phyloP scores from a whole-genome alignment of 2,329 filamentous ascomycete species.

The Cryphonectria nitschkei region DNA sequence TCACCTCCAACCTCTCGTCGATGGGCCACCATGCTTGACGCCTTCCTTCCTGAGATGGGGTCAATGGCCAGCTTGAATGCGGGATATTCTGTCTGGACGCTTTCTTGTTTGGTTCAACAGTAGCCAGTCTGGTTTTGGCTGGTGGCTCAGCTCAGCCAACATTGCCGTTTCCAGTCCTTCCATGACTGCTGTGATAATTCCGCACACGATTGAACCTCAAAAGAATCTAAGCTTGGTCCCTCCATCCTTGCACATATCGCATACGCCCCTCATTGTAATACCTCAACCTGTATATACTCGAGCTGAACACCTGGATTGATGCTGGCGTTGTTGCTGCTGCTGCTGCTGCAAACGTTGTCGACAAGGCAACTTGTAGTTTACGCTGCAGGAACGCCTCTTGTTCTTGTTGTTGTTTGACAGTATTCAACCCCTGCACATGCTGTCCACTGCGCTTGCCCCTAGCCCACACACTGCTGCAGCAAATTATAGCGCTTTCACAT shows the following conservation, averaged over 20 bases:
- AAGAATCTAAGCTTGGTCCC: background rate
- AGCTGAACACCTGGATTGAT: background rate
- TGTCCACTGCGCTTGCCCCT: background rate
- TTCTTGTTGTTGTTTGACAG: background rate
- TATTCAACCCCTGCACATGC: background rate
- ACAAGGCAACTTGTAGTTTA: background rate
- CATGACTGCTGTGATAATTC: no score
- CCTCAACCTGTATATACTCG: background rate
- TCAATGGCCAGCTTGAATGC: background rate
- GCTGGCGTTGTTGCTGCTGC: background rate
- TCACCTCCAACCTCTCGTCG: background rate
- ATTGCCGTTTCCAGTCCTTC: background rate
- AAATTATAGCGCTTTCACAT: slow-evolving; percentile 1
- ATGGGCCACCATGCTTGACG: background rate
- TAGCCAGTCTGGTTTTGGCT: background rate
- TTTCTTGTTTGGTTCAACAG: background rate
- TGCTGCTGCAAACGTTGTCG: background rate
- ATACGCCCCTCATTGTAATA: background rate
- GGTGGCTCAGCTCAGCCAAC: background rate
- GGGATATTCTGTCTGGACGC: background rate
- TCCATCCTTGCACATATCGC: background rate
- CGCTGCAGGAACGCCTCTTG: background rate
- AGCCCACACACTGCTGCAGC: background rate
- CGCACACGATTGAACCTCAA: background rate
- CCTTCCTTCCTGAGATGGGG: background rate